phyloP scores from a whole-genome alignment of 768 basidiomycete genomes.

The Psilocybe sp. region DNA sequence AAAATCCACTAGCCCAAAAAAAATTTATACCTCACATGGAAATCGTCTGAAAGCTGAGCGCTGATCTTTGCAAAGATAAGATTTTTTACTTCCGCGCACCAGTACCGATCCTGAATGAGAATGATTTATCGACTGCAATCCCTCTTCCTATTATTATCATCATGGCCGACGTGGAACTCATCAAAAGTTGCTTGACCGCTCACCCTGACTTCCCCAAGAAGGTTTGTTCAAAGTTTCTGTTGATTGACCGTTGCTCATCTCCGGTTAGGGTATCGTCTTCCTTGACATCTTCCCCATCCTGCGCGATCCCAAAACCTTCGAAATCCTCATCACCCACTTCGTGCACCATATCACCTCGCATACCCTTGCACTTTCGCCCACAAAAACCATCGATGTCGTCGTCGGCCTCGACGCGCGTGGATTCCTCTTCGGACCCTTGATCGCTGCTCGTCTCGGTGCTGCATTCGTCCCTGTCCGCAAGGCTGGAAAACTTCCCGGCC shows the following conservation, averaged over 20 bases:
- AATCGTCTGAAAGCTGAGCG: background rate
- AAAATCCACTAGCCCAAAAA: constrained; percentile 10
- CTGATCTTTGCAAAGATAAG: background rate
- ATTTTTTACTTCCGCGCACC: background rate
- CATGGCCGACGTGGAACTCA: constrained; percentile 77
- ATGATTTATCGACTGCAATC: background rate
- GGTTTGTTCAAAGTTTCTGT: constrained; percentile 38
- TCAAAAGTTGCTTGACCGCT: constrained; percentile 56
- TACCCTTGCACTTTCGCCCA: constrained; percentile 58
- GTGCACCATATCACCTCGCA: constrained; percentile 80
- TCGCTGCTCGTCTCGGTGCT: constrained; percentile 87
- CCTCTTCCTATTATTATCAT: constrained; percentile 9
- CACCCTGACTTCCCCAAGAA: constrained; percentile 89
- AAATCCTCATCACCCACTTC: constrained; percentile 88
- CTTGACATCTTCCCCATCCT: constrained; percentile 95
- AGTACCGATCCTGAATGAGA: no score
- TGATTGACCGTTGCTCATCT: background rate
- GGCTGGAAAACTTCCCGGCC: constrained; percentile 90
- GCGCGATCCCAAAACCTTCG: constrained; percentile 80
- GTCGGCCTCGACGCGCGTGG: constrained; percentile 96
- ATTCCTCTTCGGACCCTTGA: constrained; percentile 90
- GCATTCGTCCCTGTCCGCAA: constrained; percentile 97
- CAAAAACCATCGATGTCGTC: constrained; percentile 82
- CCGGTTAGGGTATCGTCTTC: constrained; percentile 78
- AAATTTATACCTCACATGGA: background rate